phyloP scores from a whole-genome alignment of 805 yeast genomes.

The Lachancea thermotolerans region DNA sequence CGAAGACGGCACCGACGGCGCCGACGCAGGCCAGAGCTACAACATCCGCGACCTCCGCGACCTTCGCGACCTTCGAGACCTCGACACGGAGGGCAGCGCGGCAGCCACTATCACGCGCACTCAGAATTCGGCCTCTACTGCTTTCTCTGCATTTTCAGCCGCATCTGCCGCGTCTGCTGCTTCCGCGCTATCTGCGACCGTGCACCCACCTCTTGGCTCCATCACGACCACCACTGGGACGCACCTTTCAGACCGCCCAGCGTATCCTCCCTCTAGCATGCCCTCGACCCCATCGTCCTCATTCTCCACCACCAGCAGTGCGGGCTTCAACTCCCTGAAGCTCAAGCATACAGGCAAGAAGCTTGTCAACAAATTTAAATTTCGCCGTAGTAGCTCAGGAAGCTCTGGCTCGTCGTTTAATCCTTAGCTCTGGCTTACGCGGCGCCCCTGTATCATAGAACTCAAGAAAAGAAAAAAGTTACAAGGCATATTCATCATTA shows the following conservation, averaged over 20 bases:
- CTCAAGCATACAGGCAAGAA: slow-evolving; percentile 11
- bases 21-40: background rate
- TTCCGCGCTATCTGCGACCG: no score
- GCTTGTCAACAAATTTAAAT: slow-evolving; percentile 10
- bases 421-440: slow-evolving; percentile 1
- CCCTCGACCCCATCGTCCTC: slow-evolving; percentile 8
- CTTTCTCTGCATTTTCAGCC: background rate
- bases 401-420: slow-evolving; percentile 8
- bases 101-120: background rate
- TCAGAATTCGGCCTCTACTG: background rate
- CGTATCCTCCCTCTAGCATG: background rate
- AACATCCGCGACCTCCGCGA: background rate
- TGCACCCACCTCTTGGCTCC: background rate
- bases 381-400: slow-evolving; percentile 11
- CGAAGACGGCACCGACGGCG: slow-evolving; percentile 4
- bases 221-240: background rate
- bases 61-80: background rate
- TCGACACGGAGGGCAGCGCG: background rate
- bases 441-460: background rate
- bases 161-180: background rate
- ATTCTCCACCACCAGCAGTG: slow-evolving; percentile 6
- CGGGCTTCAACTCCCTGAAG: slow-evolving; percentile 6
- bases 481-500: no score
- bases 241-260: background rate
- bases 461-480: background rate